Evolutionary conservation across 2,329 filamentous ascomycete genomes (phyloP), one percentile per base, ranked within the genome.

Genomic region (Cladosporium sp.): DNA sequence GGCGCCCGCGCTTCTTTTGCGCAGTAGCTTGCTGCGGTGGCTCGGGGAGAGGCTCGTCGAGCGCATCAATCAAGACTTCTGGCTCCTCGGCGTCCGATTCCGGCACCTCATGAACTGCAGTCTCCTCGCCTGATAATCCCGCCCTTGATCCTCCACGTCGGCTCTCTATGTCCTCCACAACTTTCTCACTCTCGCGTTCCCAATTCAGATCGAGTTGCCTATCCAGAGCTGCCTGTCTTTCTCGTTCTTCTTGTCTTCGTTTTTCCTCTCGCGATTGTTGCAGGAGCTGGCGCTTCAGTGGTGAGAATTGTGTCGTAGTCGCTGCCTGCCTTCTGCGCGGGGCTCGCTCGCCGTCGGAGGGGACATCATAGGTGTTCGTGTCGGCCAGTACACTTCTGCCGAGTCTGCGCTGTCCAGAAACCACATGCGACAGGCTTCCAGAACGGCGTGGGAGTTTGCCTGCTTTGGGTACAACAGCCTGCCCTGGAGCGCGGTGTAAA

Each of bases 361-460:
- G 32, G 7, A 62, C 13, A 54, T 62, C 48, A 10, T 36, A 62
- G 18, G 48, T 51, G 25, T 39, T 32, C 14, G 30, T 21, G 2
- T 34, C 26, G 21, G 59, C 48, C 14, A 62, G 36, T 8, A 25
- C n/a, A 26, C 39, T 62, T 23, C 14, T 16, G 21, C 28, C 30
- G n/a, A 54, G 30, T 25, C n/a, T 54, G 28, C 51, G 51, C 13
- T 54, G 51, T 32, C 51, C 51, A 32, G 51, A 28, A 1, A 10
- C 26, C 16, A 28, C 30, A 32, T 43, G 48, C 48, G 48, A 49
- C 13, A 14, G 3, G 6, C 16, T 10, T 30, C 23, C 34, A 13
- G 60, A 63, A 18, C 21, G 34, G 60, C 60, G 48, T 46, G 32
- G 32, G 23, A 63, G 60, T 13, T n/a, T 63, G 32, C 60, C 60